phyloP scores from a whole-genome alignment of 768 basidiomycete species.

The Lactifluus rugatus region DNA sequence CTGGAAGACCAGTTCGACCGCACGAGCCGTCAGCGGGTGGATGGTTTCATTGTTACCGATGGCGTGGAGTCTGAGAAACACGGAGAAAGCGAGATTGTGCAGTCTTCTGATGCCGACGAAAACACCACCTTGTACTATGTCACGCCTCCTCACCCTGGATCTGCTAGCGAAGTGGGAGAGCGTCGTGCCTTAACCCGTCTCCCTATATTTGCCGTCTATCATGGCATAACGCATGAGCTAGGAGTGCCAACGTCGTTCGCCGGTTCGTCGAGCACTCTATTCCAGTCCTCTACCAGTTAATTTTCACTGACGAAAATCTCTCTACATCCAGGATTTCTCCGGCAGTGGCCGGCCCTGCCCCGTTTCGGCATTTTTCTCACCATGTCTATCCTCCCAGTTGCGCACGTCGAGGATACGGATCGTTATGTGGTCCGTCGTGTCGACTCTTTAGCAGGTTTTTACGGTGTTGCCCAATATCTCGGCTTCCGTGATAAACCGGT shows the following conservation, averaged over 20 bases:
- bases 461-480: constrained; percentile 47
- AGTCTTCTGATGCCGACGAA: background rate
- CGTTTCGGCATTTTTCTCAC: constrained; percentile 60
- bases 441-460: constrained; percentile 46
- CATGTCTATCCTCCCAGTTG: constrained; percentile 41
- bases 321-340: constrained; percentile 37
- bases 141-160: background rate
- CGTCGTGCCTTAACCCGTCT: constrained; percentile 8
- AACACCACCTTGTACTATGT: constrained; percentile 9
- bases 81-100: background rate
- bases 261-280: constrained; percentile 24
- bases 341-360: constrained; percentile 63
- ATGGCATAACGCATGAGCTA: constrained; percentile 10
- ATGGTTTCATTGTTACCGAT: constrained; percentile 40
- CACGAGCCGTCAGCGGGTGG: constrained; percentile 41
- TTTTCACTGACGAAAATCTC: background rate
- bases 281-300: background rate
- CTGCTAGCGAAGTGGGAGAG: background rate
- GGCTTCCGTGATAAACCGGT: constrained; percentile 48
- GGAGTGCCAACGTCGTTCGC: constrained; percentile 49
- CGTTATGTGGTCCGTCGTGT: constrained; percentile 52
- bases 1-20: constrained; percentile 57
- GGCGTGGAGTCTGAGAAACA: constrained; percentile 7
- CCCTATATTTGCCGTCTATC: constrained; percentile 15
- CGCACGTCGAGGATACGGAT: constrained; percentile 39